Conservation (phyloP, 73 alveolate species). For the Paramecium caudatum region DNA sequence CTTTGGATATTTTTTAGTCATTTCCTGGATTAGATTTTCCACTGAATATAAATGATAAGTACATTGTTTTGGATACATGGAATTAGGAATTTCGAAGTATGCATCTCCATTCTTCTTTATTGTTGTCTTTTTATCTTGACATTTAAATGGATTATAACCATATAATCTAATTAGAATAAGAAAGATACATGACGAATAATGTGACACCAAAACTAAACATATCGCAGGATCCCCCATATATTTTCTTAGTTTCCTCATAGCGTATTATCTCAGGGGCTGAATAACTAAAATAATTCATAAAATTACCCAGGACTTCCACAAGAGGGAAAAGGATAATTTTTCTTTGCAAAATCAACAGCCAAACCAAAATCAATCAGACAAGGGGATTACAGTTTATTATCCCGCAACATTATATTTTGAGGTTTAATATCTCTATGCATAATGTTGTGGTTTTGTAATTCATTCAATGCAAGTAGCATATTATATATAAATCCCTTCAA, state of each 20-base stretch:
- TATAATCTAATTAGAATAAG: background rate
- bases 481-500: background rate
- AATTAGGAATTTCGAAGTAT: conserved; percentile 9
- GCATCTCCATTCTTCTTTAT: conserved; percentile 26
- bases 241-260: conserved; percentile 28
- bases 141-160: conserved; percentile 49
- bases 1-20: conserved; percentile 42
- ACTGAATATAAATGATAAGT: background rate
- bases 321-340: conserved; percentile 11
- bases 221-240: conserved; percentile 1
- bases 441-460: background rate
- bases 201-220: conserved; percentile 56
- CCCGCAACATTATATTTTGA: background rate
- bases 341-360: background rate
- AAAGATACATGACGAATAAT: background rate
- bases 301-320: conserved; percentile 56
- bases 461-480: background rate
- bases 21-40: background rate
- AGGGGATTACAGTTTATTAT: background rate
- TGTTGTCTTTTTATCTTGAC: conserved; percentile 7
- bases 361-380: conserved; percentile 27
- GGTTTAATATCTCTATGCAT: conserved; percentile 66
- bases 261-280: conserved; percentile 55
- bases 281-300: background rate
- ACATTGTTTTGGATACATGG: background rate